Base-by-base conservation (phyloP, 2,329 filamentous ascomycete species). In the Fusarium fracticaudum region DNA sequence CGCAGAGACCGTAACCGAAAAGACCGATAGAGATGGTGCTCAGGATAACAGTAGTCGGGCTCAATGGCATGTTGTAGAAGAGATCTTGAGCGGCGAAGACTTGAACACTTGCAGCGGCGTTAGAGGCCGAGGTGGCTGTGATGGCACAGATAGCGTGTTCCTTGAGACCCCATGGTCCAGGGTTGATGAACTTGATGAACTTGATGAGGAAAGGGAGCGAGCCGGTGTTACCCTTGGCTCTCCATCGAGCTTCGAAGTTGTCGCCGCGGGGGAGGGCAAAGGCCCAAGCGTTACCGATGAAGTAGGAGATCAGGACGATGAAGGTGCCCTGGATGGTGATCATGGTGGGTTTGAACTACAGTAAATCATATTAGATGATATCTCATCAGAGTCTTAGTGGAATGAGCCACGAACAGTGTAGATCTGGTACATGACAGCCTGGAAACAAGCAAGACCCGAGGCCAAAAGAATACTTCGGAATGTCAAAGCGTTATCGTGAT, bases 241-340 rank as follows among this genome's bases (percentile, higher is more conserved):
- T 83, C 87, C 87, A 90, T 47, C 82, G 78, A 33, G 85, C 82
- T 64, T 87, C 84, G 9, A 83, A 78, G n/a, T 78, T 79, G 59
- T 90, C 88, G 18, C 87, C 88, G 11, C 88, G 87, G 3, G 88
- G 88, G 6, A 89, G 81, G 11, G 67, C 20, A 3, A 66, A 59
- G 4, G 78, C 77, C 79, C 79, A 80, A 9, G 75, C 80, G n/a
- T 80, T 87, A 14, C 88, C 88, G 5, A 86, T 57, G 55, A 90
- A 89, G 79, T 89, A 89, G 18, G 86, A 86, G 51, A 90, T 88
- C 45, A 90, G 84, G 10, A 89, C 87, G 59, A 89, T 88, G 62
- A 89, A 90, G 0, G 87, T 89, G 43, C 87, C 87, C 22, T 83
- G 82, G 24, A 89, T 86, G 7, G 81, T 83, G 41, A 87, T 77